A percentile compares a stretch with the other conserved stretches of the same genome.
phyloP scores from a whole-genome alignment of 2,329 filamentous ascomycete species.

The Cytospora piceicola region DNA sequence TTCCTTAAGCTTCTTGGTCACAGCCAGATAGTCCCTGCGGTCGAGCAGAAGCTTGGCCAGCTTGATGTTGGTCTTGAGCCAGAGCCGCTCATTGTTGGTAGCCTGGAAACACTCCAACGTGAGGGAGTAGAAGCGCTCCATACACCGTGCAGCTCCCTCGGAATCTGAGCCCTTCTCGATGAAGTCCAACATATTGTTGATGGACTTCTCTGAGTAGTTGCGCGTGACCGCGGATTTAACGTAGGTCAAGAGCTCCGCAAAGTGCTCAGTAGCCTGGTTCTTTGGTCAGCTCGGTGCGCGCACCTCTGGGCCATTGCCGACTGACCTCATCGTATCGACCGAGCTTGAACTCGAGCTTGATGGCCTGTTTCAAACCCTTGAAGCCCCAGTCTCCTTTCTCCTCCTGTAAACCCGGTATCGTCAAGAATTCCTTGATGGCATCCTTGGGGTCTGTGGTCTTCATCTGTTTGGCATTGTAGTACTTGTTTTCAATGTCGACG shows the following conservation, averaged over 20 bases:
- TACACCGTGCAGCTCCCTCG: slow-evolving; percentile 73
- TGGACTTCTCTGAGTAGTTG: slow-evolving; percentile 98
- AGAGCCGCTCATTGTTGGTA: slow-evolving; percentile 95
- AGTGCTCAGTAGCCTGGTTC: slow-evolving; percentile 82
- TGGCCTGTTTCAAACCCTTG: slow-evolving; percentile 96
- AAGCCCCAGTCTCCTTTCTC: slow-evolving; percentile 99
- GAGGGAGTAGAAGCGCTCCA: slow-evolving; percentile 93
- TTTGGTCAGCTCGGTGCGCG: slow-evolving; percentile 33
- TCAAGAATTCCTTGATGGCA: slow-evolving; percentile 91
- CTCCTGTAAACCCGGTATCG: slow-evolving; percentile 78
- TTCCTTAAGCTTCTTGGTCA: slow-evolving; percentile 83
- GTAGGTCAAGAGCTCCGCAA: slow-evolving; percentile 92
- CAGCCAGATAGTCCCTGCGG: slow-evolving; percentile 80
- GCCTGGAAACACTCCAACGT: slow-evolving; percentile 94
- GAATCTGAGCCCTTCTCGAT: slow-evolving; percentile 88
- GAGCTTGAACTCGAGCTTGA: slow-evolving; percentile 95
- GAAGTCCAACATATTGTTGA: slow-evolving; percentile 98
- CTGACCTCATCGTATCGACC: slow-evolving; percentile 76
- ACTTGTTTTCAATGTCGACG: slow-evolving; percentile 98
- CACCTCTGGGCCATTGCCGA: slow-evolving; percentile 42
- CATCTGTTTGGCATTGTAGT: slow-evolving; percentile 98
- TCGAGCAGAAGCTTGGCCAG: slow-evolving; percentile 89
- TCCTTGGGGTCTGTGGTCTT: slow-evolving; percentile 85
- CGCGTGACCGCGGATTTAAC: slow-evolving; percentile 95
- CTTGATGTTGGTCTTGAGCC: slow-evolving; percentile 99